Percentiles rank a stretch among this genome's conserved stretches.
Conservation (phyloP, 495 filamentous ascomycete genomes). For the Lentithecium fluviatile region DNA sequence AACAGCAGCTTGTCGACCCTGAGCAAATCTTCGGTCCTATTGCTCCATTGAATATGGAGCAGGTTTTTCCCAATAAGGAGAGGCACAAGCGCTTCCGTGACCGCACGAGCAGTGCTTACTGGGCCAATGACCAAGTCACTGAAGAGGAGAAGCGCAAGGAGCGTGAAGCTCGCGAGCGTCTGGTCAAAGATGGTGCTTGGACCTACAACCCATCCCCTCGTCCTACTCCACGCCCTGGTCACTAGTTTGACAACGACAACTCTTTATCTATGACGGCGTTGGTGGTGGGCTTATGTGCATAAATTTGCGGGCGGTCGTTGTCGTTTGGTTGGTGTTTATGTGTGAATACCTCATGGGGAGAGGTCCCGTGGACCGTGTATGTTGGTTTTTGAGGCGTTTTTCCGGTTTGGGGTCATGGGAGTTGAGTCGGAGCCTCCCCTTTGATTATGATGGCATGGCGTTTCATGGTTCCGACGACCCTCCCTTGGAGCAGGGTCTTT, state of each 20-base stretch:
- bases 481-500: too few relatives aligned
- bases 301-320: too few relatives aligned
- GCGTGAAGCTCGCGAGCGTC: slow-evolving; percentile 71
- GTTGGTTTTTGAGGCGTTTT: too few relatives aligned
- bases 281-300: too few relatives aligned
- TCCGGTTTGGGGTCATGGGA: too few relatives aligned
- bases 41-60: slow-evolving; percentile 83
- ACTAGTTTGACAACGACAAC: background rate
- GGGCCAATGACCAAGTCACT: slow-evolving; percentile 83
- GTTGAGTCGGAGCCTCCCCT: too few relatives aligned
- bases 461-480: too few relatives aligned
- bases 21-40: slow-evolving; percentile 88
- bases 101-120: slow-evolving; percentile 89
- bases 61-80: slow-evolving; percentile 86
- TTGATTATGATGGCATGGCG: too few relatives aligned
- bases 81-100: slow-evolving; percentile 80
- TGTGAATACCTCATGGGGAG: too few relatives aligned
- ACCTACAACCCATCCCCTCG: slow-evolving; percentile 62
- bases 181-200: slow-evolving; percentile 86
- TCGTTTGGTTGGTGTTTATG: too few relatives aligned
- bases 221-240: slow-evolving; percentile 1
- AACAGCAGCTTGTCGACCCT: slow-evolving; percentile 81
- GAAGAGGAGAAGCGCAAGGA: slow-evolving; percentile 84
- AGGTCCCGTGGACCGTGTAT: too few relatives aligned
- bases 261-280: too few relatives aligned